phyloP scores from a whole-genome alignment of 1,284 basidiomycete genomes.

The Irpex sp. region DNA sequence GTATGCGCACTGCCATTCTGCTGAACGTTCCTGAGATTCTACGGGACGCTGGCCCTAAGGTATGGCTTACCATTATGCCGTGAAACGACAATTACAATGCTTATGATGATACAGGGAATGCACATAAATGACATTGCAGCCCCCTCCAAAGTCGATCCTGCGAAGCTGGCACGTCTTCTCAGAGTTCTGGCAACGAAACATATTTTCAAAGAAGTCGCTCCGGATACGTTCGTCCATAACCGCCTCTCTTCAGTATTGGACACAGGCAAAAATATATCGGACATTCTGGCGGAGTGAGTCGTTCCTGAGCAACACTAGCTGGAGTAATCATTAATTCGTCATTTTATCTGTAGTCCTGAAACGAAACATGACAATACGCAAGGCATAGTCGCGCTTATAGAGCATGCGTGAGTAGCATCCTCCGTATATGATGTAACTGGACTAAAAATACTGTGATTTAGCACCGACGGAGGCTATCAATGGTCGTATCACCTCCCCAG shows the following conservation, averaged over 20 bases:
- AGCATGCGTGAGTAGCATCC: neutral
- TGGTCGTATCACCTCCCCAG: conserved; percentile 31
- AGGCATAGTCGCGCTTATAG: conserved; percentile 2
- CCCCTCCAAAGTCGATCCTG: conserved; percentile 15
- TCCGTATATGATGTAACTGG: neutral
- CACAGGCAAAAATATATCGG: conserved; percentile 20
- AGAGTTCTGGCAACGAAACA: conserved; percentile 18
- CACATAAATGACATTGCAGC: conserved; percentile 24
- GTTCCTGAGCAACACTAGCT: neutral
- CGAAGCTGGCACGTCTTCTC: conserved; percentile 10
- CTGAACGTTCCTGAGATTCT: conserved; percentile 19
- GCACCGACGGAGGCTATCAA: conserved; percentile 35
- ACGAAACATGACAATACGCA: conserved; percentile 2
- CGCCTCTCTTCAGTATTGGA: conserved; percentile 23
- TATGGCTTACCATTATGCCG: neutral
- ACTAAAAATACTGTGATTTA: conserved; percentile 10
- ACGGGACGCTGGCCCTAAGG: conserved; percentile 18
- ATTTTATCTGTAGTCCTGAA: neutral
- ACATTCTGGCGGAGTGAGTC: conserved; percentile 15
- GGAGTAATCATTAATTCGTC: neutral
- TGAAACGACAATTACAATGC: neutral
- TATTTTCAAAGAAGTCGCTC: conserved; percentile 24
- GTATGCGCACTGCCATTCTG: neutral
- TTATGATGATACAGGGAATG: conserved; percentile 17
- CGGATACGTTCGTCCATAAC: conserved; percentile 26